Evolutionary conservation across 2,329 filamentous ascomycete genomes (phyloP), one percentile per base, ranked within the genome.

Genomic region (Samsoniella hepiali): DNA sequence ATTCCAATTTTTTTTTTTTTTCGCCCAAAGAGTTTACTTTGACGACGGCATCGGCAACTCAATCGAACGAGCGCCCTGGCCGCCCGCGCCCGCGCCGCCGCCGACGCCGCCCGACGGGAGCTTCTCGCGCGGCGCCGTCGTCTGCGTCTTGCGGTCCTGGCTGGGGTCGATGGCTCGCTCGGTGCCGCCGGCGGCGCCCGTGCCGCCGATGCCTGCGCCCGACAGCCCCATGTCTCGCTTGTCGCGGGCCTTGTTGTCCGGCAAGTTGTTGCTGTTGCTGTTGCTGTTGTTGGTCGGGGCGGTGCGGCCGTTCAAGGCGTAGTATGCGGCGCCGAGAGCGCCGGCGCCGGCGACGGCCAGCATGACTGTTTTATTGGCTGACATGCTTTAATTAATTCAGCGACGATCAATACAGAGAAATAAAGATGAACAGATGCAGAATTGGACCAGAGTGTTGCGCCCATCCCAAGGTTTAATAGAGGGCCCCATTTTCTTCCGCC

Each of bases 21-120:
- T 4, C 36, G 8, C 55, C 38, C 7, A 31, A 22, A 1, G 40
- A 45, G 9, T 27, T 57, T 6, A 42, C 22, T 22, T 47, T 8
- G 55, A 58, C 3, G 34, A 36, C 8, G 54, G 40, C 55, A 47
- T 58, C 1, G 55, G 55, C 29, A 61, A 29, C 65, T 76, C 71
- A 13, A 74, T 66, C 7, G 66, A 67, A 11, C 75, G 70, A 17
- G 69, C 65, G 42, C 70, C 72, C 22, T 69, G 47, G 29, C 70
- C 71, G 5, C 72, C 75, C 1, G 49, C 70, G 1, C 74, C 74
- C 5, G 65, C 61, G 3, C 74, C 74, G 1, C 74, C 74, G 0
- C 74, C 74, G 1, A 74, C 69, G 6, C 72, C 71, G 1, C 74
- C 74, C 1, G 72, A 69, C 5, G 74, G 74, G 0, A 76, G 69